Evolutionary conservation across 495 filamentous ascomycete genomes (phyloP), one percentile per base, ranked within the genome.

Genomic region (Aspergillus nanangensis): DNA sequence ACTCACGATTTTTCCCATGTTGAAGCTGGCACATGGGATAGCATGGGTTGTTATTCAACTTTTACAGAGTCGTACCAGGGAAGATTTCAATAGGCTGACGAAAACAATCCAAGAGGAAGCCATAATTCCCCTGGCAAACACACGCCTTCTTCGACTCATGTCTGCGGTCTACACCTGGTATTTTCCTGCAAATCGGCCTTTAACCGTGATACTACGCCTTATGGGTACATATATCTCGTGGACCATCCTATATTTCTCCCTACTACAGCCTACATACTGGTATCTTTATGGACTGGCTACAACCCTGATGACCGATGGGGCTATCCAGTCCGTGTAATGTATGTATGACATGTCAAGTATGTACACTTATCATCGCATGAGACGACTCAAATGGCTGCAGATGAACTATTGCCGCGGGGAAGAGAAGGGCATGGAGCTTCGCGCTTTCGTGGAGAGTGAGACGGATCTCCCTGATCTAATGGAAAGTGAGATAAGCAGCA

Each of bases 111-210:
- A n/a, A n/a, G n/a, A n/a, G n/a, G n/a, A n/a, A n/a, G n/a, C n/a
- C n/a, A n/a, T n/a, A n/a, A n/a, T n/a, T n/a, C n/a, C n/a, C n/a
- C n/a, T n/a, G n/a, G n/a, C n/a, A n/a, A n/a, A n/a, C n/a, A n/a
- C n/a, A n/a, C n/a, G n/a, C n/a, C n/a, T n/a, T n/a, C n/a, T n/a
- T n/a, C 25, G 25, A 29, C 11, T 11, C 25, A 29, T 29, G n/a
- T n/a, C n/a, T n/a, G n/a, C n/a, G n/a, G n/a, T n/a, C n/a, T n/a
- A 5, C 7, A 29, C 24, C 14, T 58, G 45, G 48, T 41, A 44
- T 14, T 49, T 50, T 17, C 45, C 55, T 3, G 34, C 20, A 13
- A 41, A 52, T 17, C 13, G n/a, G n/a, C n/a, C n/a, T n/a, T n/a
- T n/a, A n/a, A n/a, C n/a, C n/a, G n/a, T n/a, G n/a, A n/a, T n/a